Evolutionary conservation across 129 eudicot genomes (phyloP), one percentile per base, ranked within the genome.

Genomic region (Sambucus nigra): DNA sequence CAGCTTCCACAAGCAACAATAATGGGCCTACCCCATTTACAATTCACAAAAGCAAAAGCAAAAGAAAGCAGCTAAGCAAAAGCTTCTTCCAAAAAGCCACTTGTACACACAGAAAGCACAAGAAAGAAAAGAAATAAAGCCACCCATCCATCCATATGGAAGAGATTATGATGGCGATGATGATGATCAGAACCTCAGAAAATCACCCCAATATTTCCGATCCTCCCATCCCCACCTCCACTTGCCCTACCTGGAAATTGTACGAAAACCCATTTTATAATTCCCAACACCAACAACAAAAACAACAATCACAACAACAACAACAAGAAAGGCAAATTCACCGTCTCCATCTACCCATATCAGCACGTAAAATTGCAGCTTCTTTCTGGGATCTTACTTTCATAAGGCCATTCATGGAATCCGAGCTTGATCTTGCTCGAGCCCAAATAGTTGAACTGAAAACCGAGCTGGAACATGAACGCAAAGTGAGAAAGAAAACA

Each of bases 261-360:
- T 88, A 88, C 65, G 94, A 88, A 57, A 88, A 88, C 59, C 97
- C 97, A 26, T 77, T 65, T 70, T 88, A 75, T 55, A 78, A 39
- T 41, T 60, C 71, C 28, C 75, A 53, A 49, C 65, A 66, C 42
- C 69, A 29, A 41, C 71, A 62, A 27, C 53, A 45, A 20, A 17
- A 65, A 28, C 67, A 61, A 21, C 63, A 56, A 10, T 65, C 69
- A 15, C 55, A 67, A 13, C 56, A 51, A 9, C 47, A 54, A 31
- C 40, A 59, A 11, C 22, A 67, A n/a, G 41, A 72, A n/a, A 70
- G 65, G 57, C 77, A 64, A 25, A 67, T 75, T 52, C 97, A 88
- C 76, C 76, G 51, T 32, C 79, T 82, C 48, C 83, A 77, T 33
- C 73, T 80, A 38, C 95, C 95, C 0, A 53, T 81, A 5, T 81